Evolutionary conservation across 1,284 basidiomycete genomes (phyloP), one percentile per base, ranked within the genome.

Genomic region (Ganoderma sinense): DNA sequence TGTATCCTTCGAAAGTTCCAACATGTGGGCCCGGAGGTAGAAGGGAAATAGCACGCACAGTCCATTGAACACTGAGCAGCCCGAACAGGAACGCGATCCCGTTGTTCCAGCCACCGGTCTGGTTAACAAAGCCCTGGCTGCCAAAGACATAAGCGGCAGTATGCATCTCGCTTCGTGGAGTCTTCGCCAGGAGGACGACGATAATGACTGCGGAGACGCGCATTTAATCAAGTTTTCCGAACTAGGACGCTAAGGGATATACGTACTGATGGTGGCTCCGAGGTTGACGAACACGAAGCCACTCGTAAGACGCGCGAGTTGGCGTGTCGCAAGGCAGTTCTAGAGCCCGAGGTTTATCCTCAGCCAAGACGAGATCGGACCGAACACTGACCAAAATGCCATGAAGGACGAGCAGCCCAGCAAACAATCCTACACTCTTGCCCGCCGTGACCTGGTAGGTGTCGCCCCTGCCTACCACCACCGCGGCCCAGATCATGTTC

Each of bases 11-110:
- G 8, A 4, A 1, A 23, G 14, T 7, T 20, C 13, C 29, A 33
- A n/a, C 33, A 58, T 16, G 16, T 33, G 5, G 18, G 26, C 20
- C 1, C 31, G 29, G 18, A 14, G 0, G 16, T 33, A 20, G 4
- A 33, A 13, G 6, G 14, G 14, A 41, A 59, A 10, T 33, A 2
- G 26, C 14, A 82, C 90, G 71, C 79, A 94, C 92, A 69, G 94
- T 95, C 94, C 94, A 97, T 80, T 97, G 94, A 13, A 98, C 96
- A 71, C 93, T 94, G 67, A 97, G 84, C 66, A 98, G 82, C 36
- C 96, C 96, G 72, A 98, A 92, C 64, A 97, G 82, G 84, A 97
- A 97, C 1, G 95, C 91, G 64, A 97, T 82, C 0, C 95, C 96
- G 43, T 86, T 88, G 77, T 90, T 92, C 87, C 90, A 91, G 70